phyloP scores from a whole-genome alignment of 1,284 basidiomycete genomes.

The Moesziomyces aphidis region DNA sequence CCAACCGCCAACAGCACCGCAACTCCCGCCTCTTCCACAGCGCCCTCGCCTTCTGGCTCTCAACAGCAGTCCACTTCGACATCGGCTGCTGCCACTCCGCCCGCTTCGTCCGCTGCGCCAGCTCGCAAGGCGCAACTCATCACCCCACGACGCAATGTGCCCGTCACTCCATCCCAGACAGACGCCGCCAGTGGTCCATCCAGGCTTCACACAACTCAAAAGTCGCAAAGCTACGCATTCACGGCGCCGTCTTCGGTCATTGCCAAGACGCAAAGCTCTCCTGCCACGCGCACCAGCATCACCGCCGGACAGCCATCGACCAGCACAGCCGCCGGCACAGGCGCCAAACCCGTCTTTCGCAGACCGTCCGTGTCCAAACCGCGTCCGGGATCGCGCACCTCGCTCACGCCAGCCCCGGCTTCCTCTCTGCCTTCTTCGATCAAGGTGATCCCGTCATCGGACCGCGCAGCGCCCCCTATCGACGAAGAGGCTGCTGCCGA shows the following conservation, averaged over 20 bases:
- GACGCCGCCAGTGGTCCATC: neutral
- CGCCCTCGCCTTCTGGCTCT: slow-evolving; percentile 6
- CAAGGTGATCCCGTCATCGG: neutral
- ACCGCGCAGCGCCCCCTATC: neutral
- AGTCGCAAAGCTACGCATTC: slow-evolving; percentile 46
- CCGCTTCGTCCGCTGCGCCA: slow-evolving; percentile 3
- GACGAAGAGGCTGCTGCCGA: neutral
- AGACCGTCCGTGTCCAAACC: slow-evolving; percentile 37
- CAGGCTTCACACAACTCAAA: neutral
- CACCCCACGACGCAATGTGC: neutral
- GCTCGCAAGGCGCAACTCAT: neutral
- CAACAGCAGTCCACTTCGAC: slow-evolving; percentile 15
- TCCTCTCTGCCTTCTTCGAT: neutral
- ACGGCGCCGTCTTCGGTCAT: slow-evolving; percentile 34
- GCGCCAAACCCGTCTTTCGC: slow-evolving; percentile 24
- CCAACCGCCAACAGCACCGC: neutral
- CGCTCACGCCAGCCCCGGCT: slow-evolving; percentile 36
- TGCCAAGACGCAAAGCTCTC: slow-evolving; percentile 7
- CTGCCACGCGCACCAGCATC: slow-evolving; percentile 11
- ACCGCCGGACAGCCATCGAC: slow-evolving; percentile 13
- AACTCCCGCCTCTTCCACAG: neutral
- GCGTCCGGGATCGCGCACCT: slow-evolving; percentile 37
- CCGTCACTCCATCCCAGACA: neutral
- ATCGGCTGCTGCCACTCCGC: slow-evolving; percentile 17
- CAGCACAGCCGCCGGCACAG: slow-evolving; percentile 5